These are phyloP conservation scores for Oryza australiensis DNA, from an alignment of 176 grass and related monocot species.

Conservation along the genomic window DNA sequence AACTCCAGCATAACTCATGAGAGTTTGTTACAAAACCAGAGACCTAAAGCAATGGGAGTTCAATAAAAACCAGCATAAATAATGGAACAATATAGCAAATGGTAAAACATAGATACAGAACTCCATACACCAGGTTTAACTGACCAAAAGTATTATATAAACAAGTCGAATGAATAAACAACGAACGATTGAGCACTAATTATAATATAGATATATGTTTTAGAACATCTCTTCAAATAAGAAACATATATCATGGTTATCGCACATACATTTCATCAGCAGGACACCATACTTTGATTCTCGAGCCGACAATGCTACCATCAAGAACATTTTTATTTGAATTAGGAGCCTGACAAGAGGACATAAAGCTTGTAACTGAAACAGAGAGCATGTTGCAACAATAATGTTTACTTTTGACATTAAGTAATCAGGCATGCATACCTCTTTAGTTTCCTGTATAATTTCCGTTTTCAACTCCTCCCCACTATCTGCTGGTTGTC, in stretches of 20 bases:
- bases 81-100: neutral
- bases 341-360: conserved; percentile 40
- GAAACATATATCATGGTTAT: conserved; percentile 11
- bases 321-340: conserved; percentile 49
- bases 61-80: conserved; percentile 11
- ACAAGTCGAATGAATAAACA: neutral
- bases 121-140: neutral
- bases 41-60: neutral
- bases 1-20: neutral
- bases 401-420: neutral
- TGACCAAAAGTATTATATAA: neutral
- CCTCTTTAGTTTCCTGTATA: conserved; percentile 49
- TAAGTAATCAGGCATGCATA: conserved; percentile 17
- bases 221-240: conserved; percentile 12
- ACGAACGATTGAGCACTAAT: neutral
- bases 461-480: conserved; percentile 52
- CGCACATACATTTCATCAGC: conserved; percentile 69
- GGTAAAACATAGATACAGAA: neutral
- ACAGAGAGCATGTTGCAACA: conserved; percentile 12
- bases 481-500: conserved; percentile 37
- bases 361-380: conserved; percentile 12
- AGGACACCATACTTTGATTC: conserved; percentile 89
- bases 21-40: neutral
- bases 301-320: conserved; percentile 59
- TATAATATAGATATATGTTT: neutral